Evolutionary conservation across 495 filamentous ascomycete species (phyloP), one percentile per base, ranked within the genome.

Genomic region (Xylaria flabelliformis): DNA sequence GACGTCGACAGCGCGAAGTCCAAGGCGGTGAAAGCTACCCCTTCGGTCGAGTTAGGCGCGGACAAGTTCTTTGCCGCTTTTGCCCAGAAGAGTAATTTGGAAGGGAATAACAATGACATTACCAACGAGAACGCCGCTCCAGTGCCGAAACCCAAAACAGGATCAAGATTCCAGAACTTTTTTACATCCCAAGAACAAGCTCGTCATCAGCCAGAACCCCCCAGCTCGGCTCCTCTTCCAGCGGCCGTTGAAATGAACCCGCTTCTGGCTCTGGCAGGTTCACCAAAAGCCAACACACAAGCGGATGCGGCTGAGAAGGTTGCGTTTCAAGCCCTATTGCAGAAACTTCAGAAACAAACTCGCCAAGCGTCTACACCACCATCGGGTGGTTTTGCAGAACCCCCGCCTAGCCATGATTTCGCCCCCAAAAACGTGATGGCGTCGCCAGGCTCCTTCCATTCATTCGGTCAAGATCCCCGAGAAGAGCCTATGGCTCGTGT

Each of bases 281-380:
- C 77, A 17, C 59, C 70, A 39, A 67, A 73, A 66, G 56, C 78
- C 34, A 69, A 74, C 39, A 74, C 77, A 32, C 74, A 83, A 9
- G 82, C 84, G 12, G 86, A 86, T 44, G 86, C 86, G 70, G 91
- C 92, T 29, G 95, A 99, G 72, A 95, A 93, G 80, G 90, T 93
- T 82, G 96, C 93, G 0, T 99, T 99, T 79, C 91, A 95, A 71
- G 89, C 91, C 58, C 91, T 99, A 51, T 82, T 99, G 42, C 88
- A 92, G 72, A 97, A 98, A 87, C 88, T 99, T 48, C 83, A 88
- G 64, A 77, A 78, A 73, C 82, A 76, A 72, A 82, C 51, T 0
- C 72, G 72, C 36, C 73, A 78, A 51, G 71, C 69, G 17, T 74
- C 71, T 58, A 77, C 74, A 15, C 76, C 67, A 39, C 75, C 73